A percentile compares a stretch with the other conserved stretches of the same genome.
These are phyloP conservation scores for Trametes maxima DNA, from an alignment of 768 basidiomycete species.

Conservation along the genomic window DNA sequence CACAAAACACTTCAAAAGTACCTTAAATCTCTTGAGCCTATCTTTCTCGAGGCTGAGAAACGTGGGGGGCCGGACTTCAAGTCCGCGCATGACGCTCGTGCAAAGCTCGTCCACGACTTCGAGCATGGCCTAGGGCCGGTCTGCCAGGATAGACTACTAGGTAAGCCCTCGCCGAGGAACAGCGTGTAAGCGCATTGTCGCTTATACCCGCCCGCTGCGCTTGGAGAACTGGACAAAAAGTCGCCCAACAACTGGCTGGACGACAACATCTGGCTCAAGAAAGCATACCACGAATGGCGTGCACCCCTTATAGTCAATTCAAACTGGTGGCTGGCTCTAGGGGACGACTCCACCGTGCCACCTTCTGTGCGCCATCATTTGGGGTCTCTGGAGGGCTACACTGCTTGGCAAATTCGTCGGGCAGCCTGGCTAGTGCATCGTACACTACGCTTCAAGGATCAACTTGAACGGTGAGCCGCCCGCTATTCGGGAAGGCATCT, in stretches of 20 bases:
- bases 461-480: conserved; percentile 57
- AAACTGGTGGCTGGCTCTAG: conserved; percentile 94
- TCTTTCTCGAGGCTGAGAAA: conserved; percentile 74
- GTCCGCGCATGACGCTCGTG: conserved; percentile 54
- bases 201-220: conserved; percentile 1
- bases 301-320: conserved; percentile 86
- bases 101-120: conserved; percentile 69
- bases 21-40: conserved; percentile 73
- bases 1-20: conserved; percentile 76
- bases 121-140: conserved; percentile 64
- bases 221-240: conserved; percentile 70
- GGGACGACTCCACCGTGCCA: conserved; percentile 71
- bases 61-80: conserved; percentile 55
- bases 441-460: conserved; percentile 70
- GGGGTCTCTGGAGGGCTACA: conserved; percentile 41
- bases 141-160: conserved; percentile 74
- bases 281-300: conserved; percentile 88
- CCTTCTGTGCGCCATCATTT: conserved; percentile 30
- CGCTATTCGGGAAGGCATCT: neutral
- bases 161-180: conserved; percentile 38
- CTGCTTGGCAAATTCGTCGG: conserved; percentile 82
- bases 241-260: conserved; percentile 94
- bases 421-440: conserved; percentile 82
- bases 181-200: conserved; percentile 3
- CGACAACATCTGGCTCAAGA: conserved; percentile 89